Base-by-base conservation (phyloP, 805 yeast genomes). In the Wickerhamiella siamensis region DNA sequence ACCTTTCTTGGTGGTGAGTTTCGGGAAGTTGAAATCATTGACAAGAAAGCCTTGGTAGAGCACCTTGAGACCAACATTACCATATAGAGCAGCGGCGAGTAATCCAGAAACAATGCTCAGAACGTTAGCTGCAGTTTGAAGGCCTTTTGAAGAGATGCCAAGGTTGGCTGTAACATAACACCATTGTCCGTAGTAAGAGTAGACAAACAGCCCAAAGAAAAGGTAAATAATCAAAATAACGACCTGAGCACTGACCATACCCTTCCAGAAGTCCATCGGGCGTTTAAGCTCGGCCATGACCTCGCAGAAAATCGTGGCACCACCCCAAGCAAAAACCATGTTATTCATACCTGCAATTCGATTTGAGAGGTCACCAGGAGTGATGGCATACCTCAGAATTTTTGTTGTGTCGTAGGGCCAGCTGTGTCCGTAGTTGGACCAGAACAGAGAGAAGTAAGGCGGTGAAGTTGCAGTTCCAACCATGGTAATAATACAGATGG, bases 311-410 rank as follows among this genome's bases (percentile, higher is more conserved):
- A 68, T 64, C 46, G 69, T 61, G n/a, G 73, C 69, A 47, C 74
- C 74, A 32, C 72, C 74, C 59, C 66, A 69, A 3, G 71, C 65
- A 51, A 64, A 69, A 16, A 70, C 69, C 46, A 69, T 61, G 51
- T 68, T 68, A 55, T 67, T 60, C 45, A 65, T 44, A 37, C 54
- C 54, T 19, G 16, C 41, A 38, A 50, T 49, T 14, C 42, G 42
- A 24, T 22, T 36, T 9, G 17, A 26, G 16, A 50, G 36, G 14
- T 8, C 18, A 2, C 38, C 27, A 8, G 37, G 27, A 5, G 40
- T 16, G 18, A 36, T 38, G 4, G 43, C 50, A 8, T 17, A 4
- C 5, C 33, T 36, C 18, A 22, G 2, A 5, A 44, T 38, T 2
- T 42, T 43, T 3, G 20, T 27, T 20, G 38, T 18, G 14, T 12